Evolutionary conservation across 768 basidiomycete species (phyloP), one percentile per base, ranked within the genome.

Genomic region (Trametes gibbosa): DNA sequence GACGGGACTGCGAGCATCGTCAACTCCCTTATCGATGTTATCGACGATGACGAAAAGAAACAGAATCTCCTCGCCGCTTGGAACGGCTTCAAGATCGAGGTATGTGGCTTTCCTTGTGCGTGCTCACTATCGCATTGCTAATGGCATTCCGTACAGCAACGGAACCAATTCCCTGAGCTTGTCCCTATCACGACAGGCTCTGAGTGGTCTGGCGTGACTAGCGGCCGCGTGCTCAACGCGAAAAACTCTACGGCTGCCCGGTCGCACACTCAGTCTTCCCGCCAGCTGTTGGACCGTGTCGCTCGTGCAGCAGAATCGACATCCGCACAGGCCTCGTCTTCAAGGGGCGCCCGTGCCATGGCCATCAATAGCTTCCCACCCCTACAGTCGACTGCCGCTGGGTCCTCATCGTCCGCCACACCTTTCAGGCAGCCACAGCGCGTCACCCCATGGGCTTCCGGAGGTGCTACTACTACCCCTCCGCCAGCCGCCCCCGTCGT

Each of bases 21-120:
- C 43, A 89, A 86, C 59, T 76, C 81, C 2, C 77, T 91, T 34
- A 84, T 94, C 5, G 92, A 92, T 63, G 72, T 92, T 5, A 68
- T 96, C 8, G 90, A 91, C 2, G 91, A 92, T 37, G 85, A 87
- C 48, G 92, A 94, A 21, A 95, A 97, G 81, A 87, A 88, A 56
- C 77, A 80, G 35, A 86, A 85, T 54, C 69, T 98, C 1, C 74
- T 95, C 51, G 67, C 76, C 0, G 88, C 90, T 0, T 91, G 95
- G 88, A 90, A 89, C 50, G 85, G 84, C 1, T 94, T 95, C 72
- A 86, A 86, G 56, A 77, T 91, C 27, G 90, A 96, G 82, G 90
- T 92, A 65, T 63, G 68, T 39, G 5, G 52, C 29, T 27, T 19
- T 40, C 32, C 25, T 32, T 17, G 29, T 12, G 24, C 39, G 2